A percentile compares a stretch with the other conserved stretches of the same genome.
phyloP scores from a whole-genome alignment of 2,329 filamentous ascomycete species.

The Simplicillium sp. region DNA sequence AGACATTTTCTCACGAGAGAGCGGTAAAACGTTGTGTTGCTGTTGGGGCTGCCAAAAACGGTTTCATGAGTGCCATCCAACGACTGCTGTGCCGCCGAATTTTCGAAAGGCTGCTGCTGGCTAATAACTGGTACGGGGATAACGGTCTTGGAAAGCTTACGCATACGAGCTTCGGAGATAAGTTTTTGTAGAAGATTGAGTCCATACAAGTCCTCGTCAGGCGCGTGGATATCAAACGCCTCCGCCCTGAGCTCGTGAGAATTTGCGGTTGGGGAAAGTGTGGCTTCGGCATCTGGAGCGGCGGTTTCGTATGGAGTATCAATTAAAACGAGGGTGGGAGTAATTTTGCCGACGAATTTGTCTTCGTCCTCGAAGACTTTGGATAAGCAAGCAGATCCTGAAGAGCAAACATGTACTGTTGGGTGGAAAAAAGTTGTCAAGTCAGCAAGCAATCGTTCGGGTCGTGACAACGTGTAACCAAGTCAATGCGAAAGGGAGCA shows the following conservation, averaged over 20 bases:
- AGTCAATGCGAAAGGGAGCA: slow-evolving; percentile 3
- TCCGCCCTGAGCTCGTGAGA: slow-evolving; percentile 3
- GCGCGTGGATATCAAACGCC: slow-evolving; percentile 28
- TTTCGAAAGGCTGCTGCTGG: slow-evolving; percentile 20
- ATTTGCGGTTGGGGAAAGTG: slow-evolving; percentile 19
- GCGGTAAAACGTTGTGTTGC: slow-evolving; percentile 20
- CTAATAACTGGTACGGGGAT: slow-evolving; percentile 46
- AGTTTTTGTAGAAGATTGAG: slow-evolving; percentile 45
- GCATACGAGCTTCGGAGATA: slow-evolving; percentile 46
- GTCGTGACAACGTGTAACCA: no score
- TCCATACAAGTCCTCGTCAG: slow-evolving; percentile 44
- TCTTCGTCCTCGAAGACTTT: slow-evolving; percentile 44
- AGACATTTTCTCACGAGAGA: slow-evolving; percentile 59
- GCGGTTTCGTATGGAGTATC: slow-evolving; percentile 44
- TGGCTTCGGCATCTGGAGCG: slow-evolving; percentile 18
- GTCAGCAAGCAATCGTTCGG: slow-evolving; percentile 2
- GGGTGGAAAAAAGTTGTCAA: slow-evolving; percentile 2
- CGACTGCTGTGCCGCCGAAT: slow-evolving; percentile 20
- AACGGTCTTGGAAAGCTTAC: slow-evolving; percentile 45
- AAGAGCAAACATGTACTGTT: slow-evolving; percentile 44
- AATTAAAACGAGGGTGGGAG: slow-evolving; percentile 47
- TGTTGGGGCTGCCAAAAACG: slow-evolving; percentile 13
- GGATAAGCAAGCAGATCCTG: slow-evolving; percentile 42
- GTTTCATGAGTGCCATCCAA: slow-evolving; percentile 29
- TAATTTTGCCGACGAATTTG: slow-evolving; percentile 38